Evolutionary conservation across 2,329 filamentous ascomycete genomes (phyloP), one percentile per base, ranked within the genome.

Genomic region (Purpureocillium takamizusanense): DNA sequence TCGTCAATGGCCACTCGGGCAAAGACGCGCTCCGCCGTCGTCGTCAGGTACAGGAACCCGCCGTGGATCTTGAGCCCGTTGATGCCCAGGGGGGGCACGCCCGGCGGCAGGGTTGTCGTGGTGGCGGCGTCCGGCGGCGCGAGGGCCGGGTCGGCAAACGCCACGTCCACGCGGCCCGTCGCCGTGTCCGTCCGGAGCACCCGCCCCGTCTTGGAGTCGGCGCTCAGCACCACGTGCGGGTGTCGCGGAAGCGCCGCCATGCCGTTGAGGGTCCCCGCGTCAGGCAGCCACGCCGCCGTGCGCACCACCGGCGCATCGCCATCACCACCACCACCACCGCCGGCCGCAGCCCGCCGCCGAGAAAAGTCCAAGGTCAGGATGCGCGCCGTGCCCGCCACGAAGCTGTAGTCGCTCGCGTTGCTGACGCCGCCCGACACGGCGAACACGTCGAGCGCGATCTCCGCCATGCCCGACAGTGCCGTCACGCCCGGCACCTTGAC

Each of bases 21-120:
- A n/a, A 43, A 36, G 23, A 45, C 38, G 14, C 34, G 36, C 14
- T 36, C 31, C 16, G 36, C 42, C 18, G 46, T 44, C 31, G 46
- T 47, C 21, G 44, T 50, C 21, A 50, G 42, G 41, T 53, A 53
- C 12, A 53, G 25, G 36, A 48, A 48, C 2, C 39, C 42, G 5
- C 33, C 21, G 18, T 37, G 6, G 21, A 25, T 25, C 6, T 10
- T 5, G 6, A 25, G 6, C 21, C 21, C 21, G 21, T 25, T 25
- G 21, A 25, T 25, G 21, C 21, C 21, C 21, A 25, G 21, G 6
- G 21, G 21, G 6, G 10, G 6, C 21, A 25, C 6, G 6, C 10
- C 21, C 21, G 45, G 40, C 4, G 29, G 3, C 11, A 17, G 31
- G 2, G 14, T 32, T 4, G 37, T 39, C 31, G 37, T 37, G 18